Base-by-base conservation (phyloP, 1,284 basidiomycete genomes). In the Marasmius tenuissimus region DNA sequence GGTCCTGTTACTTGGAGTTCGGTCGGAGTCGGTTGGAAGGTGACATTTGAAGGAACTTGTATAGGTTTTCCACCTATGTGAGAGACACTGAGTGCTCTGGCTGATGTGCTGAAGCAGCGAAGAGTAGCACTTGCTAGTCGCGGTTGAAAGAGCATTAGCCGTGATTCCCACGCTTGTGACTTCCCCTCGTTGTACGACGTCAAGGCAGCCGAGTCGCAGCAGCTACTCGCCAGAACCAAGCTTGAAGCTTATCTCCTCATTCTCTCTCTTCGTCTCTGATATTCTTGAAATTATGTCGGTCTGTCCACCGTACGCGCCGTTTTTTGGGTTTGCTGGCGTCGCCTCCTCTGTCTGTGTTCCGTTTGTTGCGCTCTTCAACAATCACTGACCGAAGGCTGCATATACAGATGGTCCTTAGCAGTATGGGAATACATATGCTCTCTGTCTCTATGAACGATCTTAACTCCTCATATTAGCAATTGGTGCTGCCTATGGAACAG, bases 401-500 rank as follows among this genome's bases (percentile, higher is more conserved):
- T 51, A 60, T 61, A 52, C 69, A 94, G 93, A 94, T 94, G 91
- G 81, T 94, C 72, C 86, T 94, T 67, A 94, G 92, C 79, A 94
- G 93, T 94, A 68, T 70, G 71, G 27, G 27, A 27, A 27, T 52
- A 55, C 59, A 42, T 47, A 50, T 34, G 51, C 10, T 27, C 20
- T 63, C 35, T 39, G 39, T 63, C 18, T 57, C 40, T 40, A 54
- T 59, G 20, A 51, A 50, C 58, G 62, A 40, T 39, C 61, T 57
- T 49, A 14, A 59, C 14, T 51, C 57, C 14, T 39, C n/a, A 57
- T 45, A 64, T 27, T 68, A 92, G 91, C 96, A 67, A 81, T 97
- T 51, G 97, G 97, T 66, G 97, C 97, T 65, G 96, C 97, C 18
- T 96, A 94, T 76, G 97, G 97, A 49, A 99, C 97, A 0, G 88